Percentiles rank a stretch among this genome's conserved stretches.
These are phyloP conservation scores for Scedosporium aurantiacum DNA, from an alignment of 2,329 filamentous ascomycete species.

Conservation along the genomic window DNA sequence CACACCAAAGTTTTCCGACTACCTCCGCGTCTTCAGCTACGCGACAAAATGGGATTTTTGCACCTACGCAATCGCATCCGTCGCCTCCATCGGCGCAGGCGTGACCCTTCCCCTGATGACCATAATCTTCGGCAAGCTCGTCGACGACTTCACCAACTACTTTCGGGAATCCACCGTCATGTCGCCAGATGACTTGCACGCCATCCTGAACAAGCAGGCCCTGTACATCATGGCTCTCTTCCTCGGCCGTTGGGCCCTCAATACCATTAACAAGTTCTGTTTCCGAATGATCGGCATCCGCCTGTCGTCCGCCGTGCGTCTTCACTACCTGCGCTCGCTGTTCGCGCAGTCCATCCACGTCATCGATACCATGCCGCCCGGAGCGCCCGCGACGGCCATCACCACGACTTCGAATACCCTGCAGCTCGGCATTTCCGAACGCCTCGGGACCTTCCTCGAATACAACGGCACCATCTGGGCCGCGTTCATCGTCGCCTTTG, in stretches of 20 bases:
- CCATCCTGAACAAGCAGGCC: conserved; percentile 19
- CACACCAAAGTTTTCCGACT: neutral
- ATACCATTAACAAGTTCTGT: conserved; percentile 46
- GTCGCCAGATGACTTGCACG: neutral
- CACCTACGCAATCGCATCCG: conserved; percentile 32
- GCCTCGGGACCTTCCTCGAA: conserved; percentile 48
- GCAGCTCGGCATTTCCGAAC: conserved; percentile 54
- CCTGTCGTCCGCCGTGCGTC: conserved; percentile 50
- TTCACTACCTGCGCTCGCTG: conserved; percentile 52
- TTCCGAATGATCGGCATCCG: conserved; percentile 53
- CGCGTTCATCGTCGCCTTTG: conserved; percentile 45
- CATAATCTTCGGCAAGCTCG: neutral
- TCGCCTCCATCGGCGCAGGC: conserved; percentile 41
- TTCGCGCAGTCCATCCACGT: conserved; percentile 57
- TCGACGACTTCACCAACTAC: conserved; percentile 3
- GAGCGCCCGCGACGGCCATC: conserved; percentile 50
- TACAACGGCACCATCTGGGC: conserved; percentile 40
- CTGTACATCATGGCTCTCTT: conserved; percentile 64
- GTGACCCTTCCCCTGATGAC: conserved; percentile 12
- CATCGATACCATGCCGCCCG: conserved; percentile 55
- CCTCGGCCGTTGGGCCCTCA: conserved; percentile 50
- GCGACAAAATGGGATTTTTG: conserved; percentile 39
- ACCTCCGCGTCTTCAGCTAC: conserved; percentile 38
- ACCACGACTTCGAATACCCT: conserved; percentile 52
- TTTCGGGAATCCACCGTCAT: neutral